A percentile compares a stretch with the other conserved stretches of the same genome.
Evolutionary conservation across 176 grass and related monocot species (phyloP).

Genomic region (Coix lacrymajobi): DNA sequence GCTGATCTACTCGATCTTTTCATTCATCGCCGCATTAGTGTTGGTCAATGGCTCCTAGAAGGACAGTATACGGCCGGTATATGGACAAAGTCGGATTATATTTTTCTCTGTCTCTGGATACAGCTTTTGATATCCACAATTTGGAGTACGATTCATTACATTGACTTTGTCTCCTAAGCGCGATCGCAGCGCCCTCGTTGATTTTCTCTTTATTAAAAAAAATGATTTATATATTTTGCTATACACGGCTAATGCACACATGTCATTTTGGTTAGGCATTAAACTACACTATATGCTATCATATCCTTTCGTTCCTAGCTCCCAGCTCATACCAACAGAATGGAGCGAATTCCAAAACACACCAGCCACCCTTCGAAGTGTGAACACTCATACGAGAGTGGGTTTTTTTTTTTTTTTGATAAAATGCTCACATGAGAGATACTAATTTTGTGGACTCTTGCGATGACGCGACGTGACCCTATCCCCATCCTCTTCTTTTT

Average conservation of each 20-base stretch:
- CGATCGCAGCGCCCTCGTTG: not conserved
- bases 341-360: not conserved
- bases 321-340: not conserved
- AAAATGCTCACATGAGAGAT: not conserved
- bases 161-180: not conserved
- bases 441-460: not conserved
- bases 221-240: not conserved
- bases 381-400: too few species aligned
- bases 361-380: not conserved
- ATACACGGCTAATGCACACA: not conserved
- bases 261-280: not conserved
- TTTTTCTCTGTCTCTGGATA: not conserved
- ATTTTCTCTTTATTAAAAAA: not conserved
- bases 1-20: conserved; percentile 5
- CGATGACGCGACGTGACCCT: not conserved
- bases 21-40: not conserved
- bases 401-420: too few species aligned
- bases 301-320: not conserved
- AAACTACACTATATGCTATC: not conserved
- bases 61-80: not conserved
- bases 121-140: not conserved
- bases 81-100: not conserved
- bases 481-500: not conserved
- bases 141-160: not conserved
- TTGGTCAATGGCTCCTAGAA: not conserved